A percentile compares a stretch with the other conserved stretches of the same genome.
These are phyloP conservation scores for Nemania abortiva DNA, from an alignment of 2,329 filamentous ascomycete species.

Conservation along the genomic window DNA sequence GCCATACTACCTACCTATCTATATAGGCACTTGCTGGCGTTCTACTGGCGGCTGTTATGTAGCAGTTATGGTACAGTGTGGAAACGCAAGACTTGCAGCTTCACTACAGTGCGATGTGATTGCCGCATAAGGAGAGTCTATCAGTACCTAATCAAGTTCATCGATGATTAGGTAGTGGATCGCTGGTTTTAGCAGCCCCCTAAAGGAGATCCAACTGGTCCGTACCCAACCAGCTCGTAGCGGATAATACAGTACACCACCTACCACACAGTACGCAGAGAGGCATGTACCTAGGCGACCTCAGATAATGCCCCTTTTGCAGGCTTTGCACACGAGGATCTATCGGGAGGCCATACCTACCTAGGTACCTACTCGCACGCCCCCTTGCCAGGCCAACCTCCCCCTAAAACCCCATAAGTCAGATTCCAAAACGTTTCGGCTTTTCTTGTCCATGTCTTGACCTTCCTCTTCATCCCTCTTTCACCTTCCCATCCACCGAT, in stretches of 20 bases:
- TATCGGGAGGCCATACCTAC: constrained; percentile 14
- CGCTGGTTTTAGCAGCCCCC: constrained; percentile 24
- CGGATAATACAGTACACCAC: constrained; percentile 1
- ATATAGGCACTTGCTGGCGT: neutral
- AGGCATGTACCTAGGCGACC: neutral
- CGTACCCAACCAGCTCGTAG: constrained; percentile 11
- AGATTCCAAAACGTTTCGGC: constrained; percentile 54
- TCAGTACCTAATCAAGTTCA: constrained; percentile 1
- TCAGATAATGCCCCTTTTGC: constrained; percentile 35
- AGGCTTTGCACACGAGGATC: constrained; percentile 20
- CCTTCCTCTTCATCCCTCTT: constrained; percentile 45
- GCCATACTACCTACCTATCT: neutral
- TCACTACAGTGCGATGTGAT: constrained; percentile 15
- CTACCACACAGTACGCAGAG: constrained; percentile 21
- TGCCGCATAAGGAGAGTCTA: constrained; percentile 12
- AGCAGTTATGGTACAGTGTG: constrained; percentile 13
- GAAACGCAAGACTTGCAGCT: neutral
- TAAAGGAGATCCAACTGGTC: constrained; percentile 18
- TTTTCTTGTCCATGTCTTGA: constrained; percentile 53
- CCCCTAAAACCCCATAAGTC: constrained; percentile 39
- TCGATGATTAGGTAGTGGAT: constrained; percentile 12
- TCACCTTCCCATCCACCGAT: constrained; percentile 39
- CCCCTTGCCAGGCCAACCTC: constrained; percentile 25
- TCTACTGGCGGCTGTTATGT: no score
- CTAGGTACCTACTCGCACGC: constrained; percentile 28